Conservation (phyloP, 352 stramenopile genomes). For the Globisporangium viniferum region DNA sequence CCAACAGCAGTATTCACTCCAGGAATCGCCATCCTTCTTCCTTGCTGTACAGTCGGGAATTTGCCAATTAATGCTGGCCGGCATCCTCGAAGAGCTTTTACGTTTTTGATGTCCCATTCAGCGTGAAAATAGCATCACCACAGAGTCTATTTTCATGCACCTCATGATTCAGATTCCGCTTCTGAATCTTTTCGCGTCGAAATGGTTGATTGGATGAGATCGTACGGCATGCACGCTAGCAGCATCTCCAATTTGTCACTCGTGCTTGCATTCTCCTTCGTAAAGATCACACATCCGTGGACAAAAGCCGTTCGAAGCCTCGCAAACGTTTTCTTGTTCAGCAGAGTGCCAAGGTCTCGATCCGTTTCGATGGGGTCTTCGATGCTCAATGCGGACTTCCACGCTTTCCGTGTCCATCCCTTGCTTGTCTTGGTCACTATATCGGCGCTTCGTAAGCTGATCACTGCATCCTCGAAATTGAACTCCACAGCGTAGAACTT, state of each 20-base stretch:
- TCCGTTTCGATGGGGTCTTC: conserved; percentile 76
- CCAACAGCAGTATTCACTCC: background rate
- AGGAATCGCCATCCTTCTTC: conserved; percentile 13
- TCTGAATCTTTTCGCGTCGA: conserved; percentile 2
- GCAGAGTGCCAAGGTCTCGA: conserved; percentile 66
- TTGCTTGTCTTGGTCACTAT: conserved; percentile 42
- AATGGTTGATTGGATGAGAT: conserved; percentile 2
- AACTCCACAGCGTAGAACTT: conserved; percentile 72
- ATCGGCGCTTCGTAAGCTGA: conserved; percentile 42
- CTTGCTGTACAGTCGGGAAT: background rate
- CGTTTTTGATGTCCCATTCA: background rate
- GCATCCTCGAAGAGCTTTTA: background rate
- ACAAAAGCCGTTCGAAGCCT: conserved; percentile 54
- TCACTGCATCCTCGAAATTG: conserved; percentile 58
- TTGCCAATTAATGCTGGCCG: background rate
- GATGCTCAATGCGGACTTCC: conserved; percentile 48
- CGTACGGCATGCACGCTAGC: conserved; percentile 12
- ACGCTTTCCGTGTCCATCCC: conserved; percentile 40
- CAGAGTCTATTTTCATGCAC: conserved; percentile 7
- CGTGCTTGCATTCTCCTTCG: background rate
- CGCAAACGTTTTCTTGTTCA: conserved; percentile 50
- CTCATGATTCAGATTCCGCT: background rate
- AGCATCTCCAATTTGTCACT: conserved; percentile 5
- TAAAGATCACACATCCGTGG: conserved; percentile 37
- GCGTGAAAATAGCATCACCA: conserved; percentile 4